phyloP scores from a whole-genome alignment of 345 rosid genomes.

The Arabidopsis arenosa region DNA sequence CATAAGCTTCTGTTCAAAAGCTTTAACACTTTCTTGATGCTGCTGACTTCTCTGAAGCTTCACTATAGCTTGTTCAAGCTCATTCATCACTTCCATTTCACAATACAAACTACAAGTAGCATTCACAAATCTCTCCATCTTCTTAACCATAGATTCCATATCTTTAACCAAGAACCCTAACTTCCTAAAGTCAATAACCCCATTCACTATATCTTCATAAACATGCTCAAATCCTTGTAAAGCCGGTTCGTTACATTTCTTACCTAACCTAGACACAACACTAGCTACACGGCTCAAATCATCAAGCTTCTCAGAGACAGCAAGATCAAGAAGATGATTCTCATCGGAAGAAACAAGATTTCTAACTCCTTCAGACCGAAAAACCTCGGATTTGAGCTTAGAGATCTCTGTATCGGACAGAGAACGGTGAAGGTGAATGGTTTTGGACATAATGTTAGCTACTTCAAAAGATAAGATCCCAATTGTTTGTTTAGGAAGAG shows the following conservation, averaged over 20 bases:
- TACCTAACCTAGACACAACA: conserved; percentile 90
- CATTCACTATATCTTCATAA: conserved; percentile 71
- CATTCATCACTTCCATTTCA: conserved; percentile 91
- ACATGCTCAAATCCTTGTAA: conserved; percentile 97
- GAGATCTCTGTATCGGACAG: conserved; percentile 73
- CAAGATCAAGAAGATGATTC: conserved; percentile 68
- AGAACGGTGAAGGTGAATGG: conserved; percentile 83
- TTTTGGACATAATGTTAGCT: conserved; percentile 87
- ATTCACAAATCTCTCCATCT: conserved; percentile 83
- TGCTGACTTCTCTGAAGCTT: conserved; percentile 76
- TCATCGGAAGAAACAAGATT: conserved; percentile 71
- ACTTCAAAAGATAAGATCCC: conserved; percentile 96
- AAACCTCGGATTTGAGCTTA: conserved; percentile 76
- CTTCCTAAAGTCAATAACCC: conserved; percentile 80
- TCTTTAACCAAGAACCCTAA: conserved; percentile 88
- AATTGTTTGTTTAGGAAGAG: conserved; percentile 54
- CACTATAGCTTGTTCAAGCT: conserved; percentile 77
- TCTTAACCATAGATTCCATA: conserved; percentile 91
- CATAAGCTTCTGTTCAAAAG: conserved; percentile 87
- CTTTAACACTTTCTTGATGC: conserved; percentile 82
- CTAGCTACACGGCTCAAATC: conserved; percentile 76
- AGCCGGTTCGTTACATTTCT: conserved; percentile 86
- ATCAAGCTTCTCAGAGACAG: conserved; percentile 84
- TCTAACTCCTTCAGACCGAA: conserved; percentile 62
- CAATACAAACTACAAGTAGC: conserved; percentile 75